Evolutionary conservation across 2,329 filamentous ascomycete genomes (phyloP), one percentile per base, ranked within the genome.

Genomic region (Penicillium sp.): DNA sequence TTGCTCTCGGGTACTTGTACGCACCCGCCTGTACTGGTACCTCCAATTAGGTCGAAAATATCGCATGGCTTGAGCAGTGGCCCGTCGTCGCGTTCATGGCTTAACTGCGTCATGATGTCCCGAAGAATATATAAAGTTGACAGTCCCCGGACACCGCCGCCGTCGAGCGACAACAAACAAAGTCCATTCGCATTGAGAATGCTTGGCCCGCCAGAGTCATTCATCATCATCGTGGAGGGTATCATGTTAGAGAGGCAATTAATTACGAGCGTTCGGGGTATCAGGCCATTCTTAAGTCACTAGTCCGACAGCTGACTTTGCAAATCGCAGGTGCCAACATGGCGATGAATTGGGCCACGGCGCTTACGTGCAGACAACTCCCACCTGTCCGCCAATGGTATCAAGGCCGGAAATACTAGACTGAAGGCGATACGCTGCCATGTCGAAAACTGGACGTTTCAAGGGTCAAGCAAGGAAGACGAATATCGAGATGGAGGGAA

Each of bases 121-220:
- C 64, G 60, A 5, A 76, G 56, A 25, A 76, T 71, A 11, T 66
- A 57, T 0, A 75, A 57, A 0, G 65, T 66, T 0, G 74, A 75
- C 3, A 76, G 56, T 0, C 71, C 72, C 5, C 73, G 65, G 0
- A 76, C 65, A 4, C 73, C 74, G 3, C 73, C 74, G 9, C 74
- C 74, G 55, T 76, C 73, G 5, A 69, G 54, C 18, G 56, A 54
- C 1, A 63, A 6, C 1, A 63, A 46, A 11, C 58, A 61, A 0
- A 63, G n/a, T 3, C 60, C 58, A 20, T 48, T 28, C 1, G 10
- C 13, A 3, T 58, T 43, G 6, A 54, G 33, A 1, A 53, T 53
- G 6, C 50, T 55, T 3, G 46, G 39, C 18, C 42, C 42, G n/a
- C 16, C 16, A 1, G 9, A 4, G 39, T 38, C 16, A 3, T 22